Evolutionary conservation across 768 basidiomycete species (phyloP), one percentile per base, ranked within the genome.

Genomic region (Naganishia friedmannii): DNA sequence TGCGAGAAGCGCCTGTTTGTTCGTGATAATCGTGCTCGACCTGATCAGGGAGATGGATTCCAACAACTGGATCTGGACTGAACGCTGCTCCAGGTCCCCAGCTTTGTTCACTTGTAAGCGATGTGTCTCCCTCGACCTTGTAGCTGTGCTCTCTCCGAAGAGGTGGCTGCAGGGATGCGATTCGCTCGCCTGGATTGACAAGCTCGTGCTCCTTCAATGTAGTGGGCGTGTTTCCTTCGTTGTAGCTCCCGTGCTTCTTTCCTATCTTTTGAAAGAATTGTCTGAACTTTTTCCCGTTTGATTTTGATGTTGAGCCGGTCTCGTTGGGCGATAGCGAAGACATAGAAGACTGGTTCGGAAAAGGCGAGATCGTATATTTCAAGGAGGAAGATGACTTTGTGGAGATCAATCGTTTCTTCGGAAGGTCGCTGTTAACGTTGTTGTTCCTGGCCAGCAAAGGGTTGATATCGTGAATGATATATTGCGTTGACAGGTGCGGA

Each of bases 291-390:
- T 63, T 46, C 10, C 60, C 60, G n/a, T 23, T 42, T 42, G 60
- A 63, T 63, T 63, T 42, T 10, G 60, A 45, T 63, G 60, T 63
- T 45, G 60, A 63, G 60, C 60, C 42, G 60, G 60, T 45, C 23
- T 17, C 37, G 6, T n/a, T 26, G n/a, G n/a, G 39, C 6, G 23
- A 26, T 19, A 42, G n/a, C 23, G 39, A 45, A 63, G 60, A 63
- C 60, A 63, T 63, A 63, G 60, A 63, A 63, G 60, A 42, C 15
- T 23, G 39, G 37, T 63, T 26, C 26, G 42, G 23, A 28, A 42
- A 28, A 42, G 60, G 4, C 21, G 39, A n/a, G 39, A n/a, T 37
- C 31, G 60, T 63, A 23, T 42, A 15, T 45, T 29, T 42, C 13
- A 45, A 29, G 37, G 60, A 63, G 13, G 60, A 63, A 5, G 28